phyloP scores from a whole-genome alignment of 345 rosid genomes.

The Jatropha curcas region DNA sequence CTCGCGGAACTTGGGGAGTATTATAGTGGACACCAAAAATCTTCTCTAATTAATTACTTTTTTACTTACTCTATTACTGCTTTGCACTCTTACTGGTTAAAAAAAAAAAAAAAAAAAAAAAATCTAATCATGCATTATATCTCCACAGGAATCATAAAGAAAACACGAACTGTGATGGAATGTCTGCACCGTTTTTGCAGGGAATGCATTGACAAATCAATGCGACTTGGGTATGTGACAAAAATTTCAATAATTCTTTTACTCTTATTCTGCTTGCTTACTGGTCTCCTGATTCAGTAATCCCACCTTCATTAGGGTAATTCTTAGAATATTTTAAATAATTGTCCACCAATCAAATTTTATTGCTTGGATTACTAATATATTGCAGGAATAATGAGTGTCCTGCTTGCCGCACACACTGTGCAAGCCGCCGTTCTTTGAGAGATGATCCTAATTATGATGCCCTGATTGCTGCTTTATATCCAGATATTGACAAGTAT shows the following conservation, averaged over 20 bases:
- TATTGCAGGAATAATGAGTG: slow-evolving; percentile 89
- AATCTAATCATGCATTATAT: slow-evolving; percentile 11
- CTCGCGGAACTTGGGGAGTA: too few relatives aligned
- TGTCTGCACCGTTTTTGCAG: slow-evolving; percentile 94
- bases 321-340: slow-evolving; percentile 11
- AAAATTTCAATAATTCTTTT: not conserved
- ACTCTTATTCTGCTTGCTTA: not conserved
- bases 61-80: too few relatives aligned
- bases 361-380: slow-evolving; percentile 17
- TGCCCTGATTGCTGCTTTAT: slow-evolving; percentile 76
- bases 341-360: slow-evolving; percentile 3
- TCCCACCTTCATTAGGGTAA: slow-evolving; percentile 10
- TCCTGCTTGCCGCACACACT: slow-evolving; percentile 97
- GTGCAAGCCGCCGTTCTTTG: slow-evolving; percentile 94
- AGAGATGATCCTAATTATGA: slow-evolving; percentile 95
- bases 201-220: slow-evolving; percentile 96
- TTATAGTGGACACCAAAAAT: too few relatives aligned
- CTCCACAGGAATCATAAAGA: slow-evolving; percentile 81
- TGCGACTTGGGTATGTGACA: slow-evolving; percentile 83
- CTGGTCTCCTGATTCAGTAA: slow-evolving; percentile 3
- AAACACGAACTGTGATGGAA: slow-evolving; percentile 93
- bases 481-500: slow-evolving; percentile 73
- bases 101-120: too few relatives aligned
- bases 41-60: too few relatives aligned
- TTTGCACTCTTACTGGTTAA: too few relatives aligned